Conservation (phyloP, 805 yeast genomes). For the Lipomyces oligophaga region DNA sequence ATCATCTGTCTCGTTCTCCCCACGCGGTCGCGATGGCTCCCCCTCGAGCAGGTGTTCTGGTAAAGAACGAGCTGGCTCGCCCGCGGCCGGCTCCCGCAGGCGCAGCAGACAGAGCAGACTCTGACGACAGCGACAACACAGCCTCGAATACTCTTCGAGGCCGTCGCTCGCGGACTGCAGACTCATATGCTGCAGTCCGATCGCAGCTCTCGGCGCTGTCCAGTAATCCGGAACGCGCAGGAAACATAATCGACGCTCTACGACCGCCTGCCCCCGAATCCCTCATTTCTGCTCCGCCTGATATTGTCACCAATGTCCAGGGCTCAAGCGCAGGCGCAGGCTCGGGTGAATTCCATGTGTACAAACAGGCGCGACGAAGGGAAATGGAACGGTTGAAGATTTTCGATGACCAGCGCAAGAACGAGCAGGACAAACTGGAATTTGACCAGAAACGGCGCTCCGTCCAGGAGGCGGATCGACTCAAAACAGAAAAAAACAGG, state of each 20-base stretch:
- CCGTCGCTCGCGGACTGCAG: too few species aligned
- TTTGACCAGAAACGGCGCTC: conserved; percentile 30
- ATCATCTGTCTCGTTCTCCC: too few species aligned
- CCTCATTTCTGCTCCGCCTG: conserved; percentile 32
- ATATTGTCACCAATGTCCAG: conserved; percentile 33
- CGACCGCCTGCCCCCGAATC: conserved; percentile 16
- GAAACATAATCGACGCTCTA: conserved; percentile 20
- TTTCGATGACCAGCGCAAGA: conserved; percentile 29
- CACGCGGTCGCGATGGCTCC: conserved; percentile 13
- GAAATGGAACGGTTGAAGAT: conserved; percentile 33
- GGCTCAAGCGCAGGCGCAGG: conserved; percentile 41
- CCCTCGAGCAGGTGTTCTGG: conserved; percentile 10
- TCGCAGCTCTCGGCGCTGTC: conserved; percentile 13
- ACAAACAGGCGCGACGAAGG: conserved; percentile 36
- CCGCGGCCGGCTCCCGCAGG: too few species aligned
- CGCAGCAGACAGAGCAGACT: too few species aligned
- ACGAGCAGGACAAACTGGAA: conserved; percentile 29
- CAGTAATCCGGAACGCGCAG: conserved; percentile 11
- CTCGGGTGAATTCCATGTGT: conserved; percentile 40
- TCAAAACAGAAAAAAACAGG: conserved; percentile 33
- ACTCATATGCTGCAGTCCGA: conserved; percentile 15
- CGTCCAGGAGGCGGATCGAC: conserved; percentile 28
- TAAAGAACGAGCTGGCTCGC: too few species aligned
- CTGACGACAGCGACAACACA: too few species aligned
- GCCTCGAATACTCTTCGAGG: too few species aligned